Evolutionary conservation across 768 basidiomycete genomes (phyloP).

Genomic region (Trichaptum fuscoviolaceum): DNA sequence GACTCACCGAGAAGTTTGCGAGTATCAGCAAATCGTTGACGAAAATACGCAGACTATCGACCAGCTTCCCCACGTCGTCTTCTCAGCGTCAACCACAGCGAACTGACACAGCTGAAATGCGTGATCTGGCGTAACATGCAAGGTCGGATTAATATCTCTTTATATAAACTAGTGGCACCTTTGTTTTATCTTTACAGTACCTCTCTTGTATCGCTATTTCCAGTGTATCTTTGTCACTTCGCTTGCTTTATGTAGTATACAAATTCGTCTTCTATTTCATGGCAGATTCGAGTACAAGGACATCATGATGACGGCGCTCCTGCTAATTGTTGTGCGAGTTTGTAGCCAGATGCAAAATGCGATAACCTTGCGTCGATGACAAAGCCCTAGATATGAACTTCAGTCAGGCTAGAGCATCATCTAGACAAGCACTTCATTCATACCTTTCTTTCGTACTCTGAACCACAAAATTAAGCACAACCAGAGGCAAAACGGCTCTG

Average conservation of each 20-base stretch:
- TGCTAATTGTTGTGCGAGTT: constrained; percentile 38
- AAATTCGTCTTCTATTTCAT: too few relatives aligned
- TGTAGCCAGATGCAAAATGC: constrained; percentile 70
- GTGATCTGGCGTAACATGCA: background rate
- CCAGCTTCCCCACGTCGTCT: background rate
- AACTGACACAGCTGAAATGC: background rate
- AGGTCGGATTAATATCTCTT: too few relatives aligned
- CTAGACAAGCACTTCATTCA: constrained; percentile 7
- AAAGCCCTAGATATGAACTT: constrained; percentile 31
- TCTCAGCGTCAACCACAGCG: background rate
- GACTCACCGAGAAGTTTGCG: background rate
- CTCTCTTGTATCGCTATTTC: too few relatives aligned
- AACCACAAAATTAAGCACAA: constrained; percentile 8
- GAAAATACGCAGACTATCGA: background rate
- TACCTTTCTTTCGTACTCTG: constrained; percentile 62
- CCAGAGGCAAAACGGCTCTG: background rate
- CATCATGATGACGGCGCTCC: too few relatives aligned
- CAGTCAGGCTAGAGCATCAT: background rate
- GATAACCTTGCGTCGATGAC: constrained; percentile 72
- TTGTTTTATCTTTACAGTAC: too few relatives aligned
- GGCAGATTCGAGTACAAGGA: too few relatives aligned
- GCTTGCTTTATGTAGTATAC: too few relatives aligned
- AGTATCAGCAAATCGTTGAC: background rate
- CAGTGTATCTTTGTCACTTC: too few relatives aligned
- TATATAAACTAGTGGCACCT: too few relatives aligned